Conservation (phyloP, 352 stramenopile genomes). For the Globisporangium echinulatum region DNA sequence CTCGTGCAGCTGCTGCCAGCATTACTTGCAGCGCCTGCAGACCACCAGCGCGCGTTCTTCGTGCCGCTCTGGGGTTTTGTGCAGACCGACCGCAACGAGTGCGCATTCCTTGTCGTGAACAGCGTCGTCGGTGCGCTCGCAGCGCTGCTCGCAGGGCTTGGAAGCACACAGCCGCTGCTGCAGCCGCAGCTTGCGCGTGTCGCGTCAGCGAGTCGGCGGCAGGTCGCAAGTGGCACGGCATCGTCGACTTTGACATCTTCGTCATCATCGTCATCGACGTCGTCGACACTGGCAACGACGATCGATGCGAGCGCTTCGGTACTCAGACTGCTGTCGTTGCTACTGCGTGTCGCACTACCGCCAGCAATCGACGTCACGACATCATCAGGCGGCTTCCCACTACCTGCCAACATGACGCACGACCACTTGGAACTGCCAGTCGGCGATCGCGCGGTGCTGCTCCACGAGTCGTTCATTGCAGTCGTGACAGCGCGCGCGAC, state of each 20-base stretch:
- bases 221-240: constrained; percentile 34
- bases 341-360: constrained; percentile 64
- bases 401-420: constrained; percentile 61
- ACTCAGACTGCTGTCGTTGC: constrained; percentile 66
- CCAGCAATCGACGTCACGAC: constrained; percentile 56
- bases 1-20: constrained; percentile 74
- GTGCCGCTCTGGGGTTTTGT: constrained; percentile 69
- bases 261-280: too few relatives aligned
- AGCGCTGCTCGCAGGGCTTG: constrained; percentile 52
- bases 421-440: constrained; percentile 60
- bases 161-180: constrained; percentile 50
- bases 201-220: constrained; percentile 65
- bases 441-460: constrained; percentile 53
- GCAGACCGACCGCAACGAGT: constrained; percentile 77
- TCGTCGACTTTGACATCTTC: too few relatives aligned
- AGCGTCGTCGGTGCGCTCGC: constrained; percentile 76
- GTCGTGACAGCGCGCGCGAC: constrained; percentile 67
- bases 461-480: constrained; percentile 72
- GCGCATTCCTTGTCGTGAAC: constrained; percentile 76
- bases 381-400: constrained; percentile 8
- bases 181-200: constrained; percentile 59
- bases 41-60: constrained; percentile 72
- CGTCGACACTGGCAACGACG: constrained; percentile 7
- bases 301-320: constrained; percentile 67
- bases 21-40: constrained; percentile 56